Percentiles rank a stretch among this genome's conserved stretches.
phyloP scores from a whole-genome alignment of 2,329 filamentous ascomycete genomes.

The Boeremia lycopersici region DNA sequence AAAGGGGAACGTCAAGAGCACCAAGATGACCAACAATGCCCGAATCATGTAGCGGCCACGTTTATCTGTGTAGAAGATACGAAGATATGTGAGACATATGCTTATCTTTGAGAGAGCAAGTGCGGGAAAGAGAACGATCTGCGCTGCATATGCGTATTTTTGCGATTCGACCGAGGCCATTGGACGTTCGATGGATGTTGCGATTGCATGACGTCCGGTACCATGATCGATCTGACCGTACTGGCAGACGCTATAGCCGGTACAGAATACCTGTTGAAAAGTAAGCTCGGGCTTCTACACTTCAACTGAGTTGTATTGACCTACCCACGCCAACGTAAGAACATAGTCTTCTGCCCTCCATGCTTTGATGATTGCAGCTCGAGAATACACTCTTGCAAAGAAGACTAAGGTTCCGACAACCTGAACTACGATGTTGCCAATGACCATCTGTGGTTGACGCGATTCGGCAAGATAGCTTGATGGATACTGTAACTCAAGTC shows the following conservation, averaged over 20 bases:
- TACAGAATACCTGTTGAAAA: slow-evolving; percentile 18
- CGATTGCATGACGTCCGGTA: slow-evolving; percentile 22
- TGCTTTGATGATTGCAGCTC: slow-evolving; percentile 19
- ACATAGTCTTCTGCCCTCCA: slow-evolving; percentile 28
- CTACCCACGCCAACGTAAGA: slow-evolving; percentile 26
- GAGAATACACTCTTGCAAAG: slow-evolving; percentile 27
- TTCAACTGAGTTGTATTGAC: neutral
- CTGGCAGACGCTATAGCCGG: slow-evolving; percentile 28
- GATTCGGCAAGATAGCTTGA: slow-evolving; percentile 16
- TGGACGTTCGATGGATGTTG: slow-evolving; percentile 2
- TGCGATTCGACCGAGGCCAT: slow-evolving; percentile 16
- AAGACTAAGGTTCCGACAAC: slow-evolving; percentile 24
- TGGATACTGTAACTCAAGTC: slow-evolving; percentile 4
- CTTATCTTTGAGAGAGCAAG: slow-evolving; percentile 30
- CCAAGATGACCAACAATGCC: slow-evolving; percentile 15
- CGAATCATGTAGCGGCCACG: slow-evolving; percentile 24
- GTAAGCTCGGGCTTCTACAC: neutral
- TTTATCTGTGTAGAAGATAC: slow-evolving; percentile 27
- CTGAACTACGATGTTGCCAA: slow-evolving; percentile 25
- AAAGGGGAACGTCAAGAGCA: slow-evolving; percentile 21
- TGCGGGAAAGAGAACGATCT: slow-evolving; percentile 21
- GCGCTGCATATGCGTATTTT: slow-evolving; percentile 27
- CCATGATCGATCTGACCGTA: slow-evolving; percentile 28
- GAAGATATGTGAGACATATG: slow-evolving; percentile 31
- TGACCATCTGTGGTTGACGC: slow-evolving; percentile 23